Percentiles rank a stretch among this genome's conserved stretches.
Evolutionary conservation across 2,329 filamentous ascomycete species (phyloP).

Genomic region (Fusarium sororula): DNA sequence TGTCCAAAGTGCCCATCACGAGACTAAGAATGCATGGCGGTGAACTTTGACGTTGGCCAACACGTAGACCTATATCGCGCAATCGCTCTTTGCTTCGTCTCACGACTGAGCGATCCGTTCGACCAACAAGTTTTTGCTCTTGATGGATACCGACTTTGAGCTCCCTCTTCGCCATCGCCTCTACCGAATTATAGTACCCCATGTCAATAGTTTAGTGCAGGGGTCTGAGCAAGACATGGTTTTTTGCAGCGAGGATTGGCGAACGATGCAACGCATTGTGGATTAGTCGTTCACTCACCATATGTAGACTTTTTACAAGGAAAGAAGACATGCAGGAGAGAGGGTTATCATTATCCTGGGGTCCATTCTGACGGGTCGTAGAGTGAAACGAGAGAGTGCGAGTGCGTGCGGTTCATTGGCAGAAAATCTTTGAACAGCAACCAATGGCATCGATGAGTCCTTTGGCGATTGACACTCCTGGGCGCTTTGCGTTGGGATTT

Average conservation of each 20-base stretch:
- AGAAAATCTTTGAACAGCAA: conserved; percentile 30
- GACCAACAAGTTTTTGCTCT: conserved; percentile 23
- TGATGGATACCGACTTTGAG: neutral
- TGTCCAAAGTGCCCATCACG: conserved; percentile 16
- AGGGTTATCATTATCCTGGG: conserved; percentile 22
- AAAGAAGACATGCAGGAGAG: conserved; percentile 34
- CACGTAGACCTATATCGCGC: conserved; percentile 18
- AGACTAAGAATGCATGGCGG: conserved; percentile 26
- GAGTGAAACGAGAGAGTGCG: conserved; percentile 36
- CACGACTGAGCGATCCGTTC: neutral
- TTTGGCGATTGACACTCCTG: conserved; percentile 21
- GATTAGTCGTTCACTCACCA: conserved; percentile 20
- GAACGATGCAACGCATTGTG: conserved; percentile 34
- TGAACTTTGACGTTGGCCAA: conserved; percentile 22
- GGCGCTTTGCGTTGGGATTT: conserved; percentile 35
- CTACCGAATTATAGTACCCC: conserved; percentile 34
- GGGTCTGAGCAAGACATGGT: conserved; percentile 21
- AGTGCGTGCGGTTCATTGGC: conserved; percentile 31
- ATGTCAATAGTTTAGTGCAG: conserved; percentile 31
- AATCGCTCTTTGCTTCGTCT: conserved; percentile 5
- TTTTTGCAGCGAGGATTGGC: conserved; percentile 35
- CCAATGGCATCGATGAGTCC: conserved; percentile 33
- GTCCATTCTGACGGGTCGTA: conserved; percentile 27
- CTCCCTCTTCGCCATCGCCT: conserved; percentile 1
- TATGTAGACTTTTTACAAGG: conserved; percentile 10